Evolutionary conservation across 2,329 filamentous ascomycete species (phyloP).

Genomic region (Aspergillus hiratsukae): DNA sequence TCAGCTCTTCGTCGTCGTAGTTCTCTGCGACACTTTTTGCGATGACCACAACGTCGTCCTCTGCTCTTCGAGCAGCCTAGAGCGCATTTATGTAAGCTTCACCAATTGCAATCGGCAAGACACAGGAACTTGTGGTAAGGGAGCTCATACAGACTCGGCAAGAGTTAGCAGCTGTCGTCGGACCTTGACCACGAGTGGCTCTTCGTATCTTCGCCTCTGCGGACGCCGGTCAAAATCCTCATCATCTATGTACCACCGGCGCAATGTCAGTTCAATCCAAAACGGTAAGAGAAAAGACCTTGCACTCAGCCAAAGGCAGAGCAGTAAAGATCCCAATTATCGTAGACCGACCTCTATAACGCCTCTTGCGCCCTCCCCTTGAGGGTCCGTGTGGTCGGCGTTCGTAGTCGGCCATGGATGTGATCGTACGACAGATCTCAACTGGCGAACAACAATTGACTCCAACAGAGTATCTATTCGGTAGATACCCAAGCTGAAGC

Average conservation of each 20-base stretch:
- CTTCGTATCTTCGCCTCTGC: slow-evolving; percentile 69
- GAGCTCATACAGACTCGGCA: slow-evolving; percentile 61
- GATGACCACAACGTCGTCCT: slow-evolving; percentile 72
- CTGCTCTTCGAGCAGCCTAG: slow-evolving; percentile 65
- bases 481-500: neutral
- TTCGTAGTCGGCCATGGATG: slow-evolving; percentile 51
- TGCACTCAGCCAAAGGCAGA: neutral
- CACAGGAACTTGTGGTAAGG: slow-evolving; percentile 1
- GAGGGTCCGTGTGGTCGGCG: slow-evolving; percentile 50
- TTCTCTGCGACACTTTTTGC: slow-evolving; percentile 75
- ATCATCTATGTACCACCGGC: slow-evolving; percentile 53
- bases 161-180: slow-evolving; percentile 74
- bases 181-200: slow-evolving; percentile 65
- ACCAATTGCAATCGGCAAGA: slow-evolving; percentile 4
- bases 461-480: slow-evolving; percentile 4
- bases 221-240: slow-evolving; percentile 70
- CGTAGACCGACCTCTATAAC: slow-evolving; percentile 64
- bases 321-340: neutral
- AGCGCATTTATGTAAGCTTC: slow-evolving; percentile 3
- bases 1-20: slow-evolving; percentile 77
- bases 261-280: slow-evolving; percentile 1
- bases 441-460: slow-evolving; percentile 2
- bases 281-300: neutral
- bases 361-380: slow-evolving; percentile 61
- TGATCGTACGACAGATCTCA: slow-evolving; percentile 3